Evolutionary conservation across 805 yeast genomes (phyloP).

Genomic region (Cyberlindnera maritima): DNA sequence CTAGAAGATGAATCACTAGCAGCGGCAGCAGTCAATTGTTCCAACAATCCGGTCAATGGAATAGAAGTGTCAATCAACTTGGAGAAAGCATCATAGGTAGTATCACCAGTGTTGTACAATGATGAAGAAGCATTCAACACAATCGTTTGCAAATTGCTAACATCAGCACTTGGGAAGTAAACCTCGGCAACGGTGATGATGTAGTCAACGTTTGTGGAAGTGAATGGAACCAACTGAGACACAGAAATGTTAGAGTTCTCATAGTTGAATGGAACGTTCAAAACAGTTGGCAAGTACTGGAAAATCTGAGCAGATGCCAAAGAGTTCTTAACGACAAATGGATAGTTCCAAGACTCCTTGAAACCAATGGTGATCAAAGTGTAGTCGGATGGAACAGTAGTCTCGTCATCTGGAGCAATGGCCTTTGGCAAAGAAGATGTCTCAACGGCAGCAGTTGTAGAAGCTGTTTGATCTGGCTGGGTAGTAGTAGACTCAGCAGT

Average conservation of each 20-base stretch:
- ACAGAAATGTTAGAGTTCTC: slow-evolving; percentile 49
- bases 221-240: slow-evolving; percentile 71
- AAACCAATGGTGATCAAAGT: slow-evolving; percentile 73
- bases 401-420: slow-evolving; percentile 58
- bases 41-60: slow-evolving; percentile 48
- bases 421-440: slow-evolving; percentile 69
- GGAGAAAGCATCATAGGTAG: slow-evolving; percentile 57
- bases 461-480: slow-evolving; percentile 23
- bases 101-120: slow-evolving; percentile 58
- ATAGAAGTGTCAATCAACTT: slow-evolving; percentile 68
- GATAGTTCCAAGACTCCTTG: slow-evolving; percentile 74
- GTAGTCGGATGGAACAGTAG: slow-evolving; percentile 46
- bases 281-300: slow-evolving; percentile 75
- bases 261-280: slow-evolving; percentile 57
- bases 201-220: slow-evolving; percentile 52
- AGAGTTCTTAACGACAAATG: slow-evolving; percentile 72
- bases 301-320: slow-evolving; percentile 82
- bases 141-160: slow-evolving; percentile 46
- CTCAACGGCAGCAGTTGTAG: slow-evolving; percentile 29
- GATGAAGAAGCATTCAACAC: slow-evolving; percentile 51
- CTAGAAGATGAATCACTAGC: slow-evolving; percentile 18
- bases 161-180: slow-evolving; percentile 62
- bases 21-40: slow-evolving; percentile 4
- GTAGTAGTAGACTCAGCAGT: slow-evolving; percentile 32
- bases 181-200: slow-evolving; percentile 87